Evolutionary conservation across 2,329 filamentous ascomycete species (phyloP).

Genomic region (Plectosphaerella plurivora): DNA sequence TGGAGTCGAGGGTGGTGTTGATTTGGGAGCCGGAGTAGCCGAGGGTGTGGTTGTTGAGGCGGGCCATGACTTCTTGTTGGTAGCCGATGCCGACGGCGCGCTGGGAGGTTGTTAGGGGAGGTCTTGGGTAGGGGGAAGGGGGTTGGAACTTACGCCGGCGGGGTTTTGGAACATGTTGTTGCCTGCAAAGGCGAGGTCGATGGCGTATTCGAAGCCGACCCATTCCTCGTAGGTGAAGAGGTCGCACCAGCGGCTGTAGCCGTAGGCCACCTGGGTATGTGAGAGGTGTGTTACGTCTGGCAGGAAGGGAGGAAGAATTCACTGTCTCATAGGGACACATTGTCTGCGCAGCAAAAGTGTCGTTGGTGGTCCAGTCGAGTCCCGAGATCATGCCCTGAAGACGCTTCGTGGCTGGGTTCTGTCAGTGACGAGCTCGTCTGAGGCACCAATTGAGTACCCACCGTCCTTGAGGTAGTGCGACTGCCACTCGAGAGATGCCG

Average conservation of each 20-base stretch:
- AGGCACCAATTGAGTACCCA: conserved; percentile 16
- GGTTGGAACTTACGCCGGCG: conserved; percentile 43
- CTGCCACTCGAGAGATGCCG: conserved; percentile 56
- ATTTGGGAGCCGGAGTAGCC: conserved; percentile 55
- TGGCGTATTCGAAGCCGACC: conserved; percentile 65
- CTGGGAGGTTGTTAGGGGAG: conserved; percentile 29
- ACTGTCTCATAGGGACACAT: conserved; percentile 74
- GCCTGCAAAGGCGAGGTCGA: conserved; percentile 63
- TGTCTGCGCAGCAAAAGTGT: conserved; percentile 64
- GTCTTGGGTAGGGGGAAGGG: conserved; percentile 21
- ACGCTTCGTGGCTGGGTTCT: conserved; percentile 48
- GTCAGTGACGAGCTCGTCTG: neutral
- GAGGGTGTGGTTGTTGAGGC: conserved; percentile 62
- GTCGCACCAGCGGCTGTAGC: conserved; percentile 69
- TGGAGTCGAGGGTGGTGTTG: conserved; percentile 68
- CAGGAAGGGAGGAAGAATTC: conserved; percentile 4
- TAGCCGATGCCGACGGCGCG: conserved; percentile 71
- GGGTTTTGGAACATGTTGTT: conserved; percentile 60
- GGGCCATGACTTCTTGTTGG: conserved; percentile 68
- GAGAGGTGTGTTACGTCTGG: neutral
- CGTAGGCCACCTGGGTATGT: conserved; percentile 53
- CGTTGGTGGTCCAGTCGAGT: conserved; percentile 59
- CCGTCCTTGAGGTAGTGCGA: conserved; percentile 60
- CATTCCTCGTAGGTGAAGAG: conserved; percentile 75
- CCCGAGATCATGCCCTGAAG: conserved; percentile 50